Conservation (phyloP, 1,284 basidiomycete genomes). For the Thecaphora frezii region DNA sequence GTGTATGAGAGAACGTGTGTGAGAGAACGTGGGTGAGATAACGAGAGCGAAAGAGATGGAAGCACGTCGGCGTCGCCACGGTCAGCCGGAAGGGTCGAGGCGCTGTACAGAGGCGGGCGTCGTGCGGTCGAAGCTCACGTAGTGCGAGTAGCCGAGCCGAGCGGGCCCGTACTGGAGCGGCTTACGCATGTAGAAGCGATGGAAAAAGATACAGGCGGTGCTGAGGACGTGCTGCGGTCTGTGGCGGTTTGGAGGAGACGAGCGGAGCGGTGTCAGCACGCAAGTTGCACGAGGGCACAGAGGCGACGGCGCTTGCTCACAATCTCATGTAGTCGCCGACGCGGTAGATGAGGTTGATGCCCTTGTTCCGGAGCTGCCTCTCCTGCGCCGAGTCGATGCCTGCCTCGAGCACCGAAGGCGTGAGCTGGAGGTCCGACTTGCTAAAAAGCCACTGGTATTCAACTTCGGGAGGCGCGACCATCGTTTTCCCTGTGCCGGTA, state of each 20-base stretch:
- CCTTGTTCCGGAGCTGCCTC: conserved; percentile 44
- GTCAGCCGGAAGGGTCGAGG: too few species aligned
- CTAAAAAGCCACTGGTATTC: conserved; percentile 43
- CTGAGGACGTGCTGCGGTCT: conserved; percentile 42
- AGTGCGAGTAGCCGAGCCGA: conserved; percentile 63
- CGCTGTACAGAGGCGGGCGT: too few species aligned
- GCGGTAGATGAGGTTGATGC: conserved; percentile 44
- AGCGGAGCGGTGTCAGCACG: neutral
- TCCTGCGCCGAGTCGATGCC: conserved; percentile 33
- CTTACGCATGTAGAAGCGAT: conserved; percentile 90
- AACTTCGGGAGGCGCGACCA: neutral
- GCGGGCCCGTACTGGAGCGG: conserved; percentile 66
- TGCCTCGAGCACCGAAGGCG: conserved; percentile 33
- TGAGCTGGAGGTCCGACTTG: conserved; percentile 27
- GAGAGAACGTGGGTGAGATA: too few species aligned
- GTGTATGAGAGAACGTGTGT: too few species aligned
- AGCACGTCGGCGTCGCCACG: too few species aligned
- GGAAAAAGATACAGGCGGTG: conserved; percentile 79
- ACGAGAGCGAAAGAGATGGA: too few species aligned
- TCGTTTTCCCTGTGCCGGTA: neutral
- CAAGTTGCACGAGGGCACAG: neutral
- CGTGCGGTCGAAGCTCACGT: conserved; percentile 10
- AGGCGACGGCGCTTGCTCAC: neutral
- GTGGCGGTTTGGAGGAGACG: too few species aligned
- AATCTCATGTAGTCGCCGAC: conserved; percentile 52